Evolutionary conservation across 2,329 filamentous ascomycete species (phyloP).

Genomic region (Albophoma yamanashiensis): DNA sequence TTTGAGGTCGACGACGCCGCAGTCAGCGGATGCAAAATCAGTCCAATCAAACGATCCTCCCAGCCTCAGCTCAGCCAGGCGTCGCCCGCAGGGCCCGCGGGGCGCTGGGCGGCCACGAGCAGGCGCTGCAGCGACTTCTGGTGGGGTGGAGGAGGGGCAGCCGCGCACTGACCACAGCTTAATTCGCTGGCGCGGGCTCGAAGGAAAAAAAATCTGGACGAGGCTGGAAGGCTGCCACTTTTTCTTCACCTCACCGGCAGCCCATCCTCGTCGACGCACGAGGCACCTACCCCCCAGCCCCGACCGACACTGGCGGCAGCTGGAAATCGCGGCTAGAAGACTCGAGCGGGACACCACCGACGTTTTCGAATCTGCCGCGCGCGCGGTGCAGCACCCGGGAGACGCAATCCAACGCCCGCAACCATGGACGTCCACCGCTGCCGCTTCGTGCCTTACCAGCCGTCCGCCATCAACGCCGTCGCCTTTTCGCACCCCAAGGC

Average conservation of each 20-base stretch:
- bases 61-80: no score
- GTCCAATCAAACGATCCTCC: background rate
- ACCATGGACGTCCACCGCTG: conserved; percentile 93
- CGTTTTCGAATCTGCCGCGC: background rate
- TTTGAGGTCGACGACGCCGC: background rate
- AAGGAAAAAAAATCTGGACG: conserved; percentile 21
- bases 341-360: background rate
- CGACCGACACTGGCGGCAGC: background rate
- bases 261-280: background rate
- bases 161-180: conserved; percentile 23
- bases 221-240: conserved; percentile 14
- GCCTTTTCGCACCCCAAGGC: conserved; percentile 73
- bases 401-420: background rate
- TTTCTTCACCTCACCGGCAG: conserved; percentile 15
- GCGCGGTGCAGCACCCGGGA: background rate
- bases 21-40: background rate
- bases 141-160: conserved; percentile 22
- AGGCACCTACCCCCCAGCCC: background rate
- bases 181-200: conserved; percentile 11
- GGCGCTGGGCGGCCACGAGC: background rate
- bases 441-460: conserved; percentile 87
- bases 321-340: background rate
- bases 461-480: conserved; percentile 85
- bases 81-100: background rate
- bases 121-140: conserved; percentile 1